Base-by-base conservation (phyloP, 768 basidiomycete species). In the Austroboletus eburneus region DNA sequence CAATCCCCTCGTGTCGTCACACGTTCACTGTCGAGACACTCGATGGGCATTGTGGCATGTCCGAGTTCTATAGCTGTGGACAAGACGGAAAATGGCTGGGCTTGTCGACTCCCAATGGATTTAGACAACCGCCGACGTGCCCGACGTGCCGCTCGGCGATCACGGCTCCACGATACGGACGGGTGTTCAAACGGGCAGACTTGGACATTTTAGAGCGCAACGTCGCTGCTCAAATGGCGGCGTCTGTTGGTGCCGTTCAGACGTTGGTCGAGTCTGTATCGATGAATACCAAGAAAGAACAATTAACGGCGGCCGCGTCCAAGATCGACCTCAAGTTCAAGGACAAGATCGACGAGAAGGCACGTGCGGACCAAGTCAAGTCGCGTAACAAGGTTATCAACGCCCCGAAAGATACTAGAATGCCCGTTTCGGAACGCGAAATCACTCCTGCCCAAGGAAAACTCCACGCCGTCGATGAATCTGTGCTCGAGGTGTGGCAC, bases 11-110 rank as follows among this genome's bases (percentile, higher is more conserved):
- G 16, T 87, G 86, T 57, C 52, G 73, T 0, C 86, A 88, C 59
- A 63, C 75, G 2, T 86, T 88, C 59, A 87, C 86, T 0, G 76
- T 85, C 14, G 84, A 84, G 58, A 83, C 82, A 0, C 69, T 88
- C 17, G 85, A 88, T 52, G 85, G 83, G 0, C 66, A 72, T 35
- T 79, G 76, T 51, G 57, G 65, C 13, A 69, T 87, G 62, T 38
- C 42, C 0, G 71, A 76, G 4, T 82, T 74, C 55, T 87, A 87
- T 57, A 51, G 46, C 1, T 57, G 60, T 41, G 42, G 56, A 1
- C 13, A 6, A 2, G 55, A 70, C 10, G 74, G 70, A 7, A 60
- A 42, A 29, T 84, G 77, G 76, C n/a, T 57, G 12, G 70, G 71
- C 5, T 60, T 80, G 21, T 56, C 61, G 34, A 62, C 72, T 8